phyloP scores from a whole-genome alignment of 768 basidiomycete genomes.

The Mycena chlorophos region DNA sequence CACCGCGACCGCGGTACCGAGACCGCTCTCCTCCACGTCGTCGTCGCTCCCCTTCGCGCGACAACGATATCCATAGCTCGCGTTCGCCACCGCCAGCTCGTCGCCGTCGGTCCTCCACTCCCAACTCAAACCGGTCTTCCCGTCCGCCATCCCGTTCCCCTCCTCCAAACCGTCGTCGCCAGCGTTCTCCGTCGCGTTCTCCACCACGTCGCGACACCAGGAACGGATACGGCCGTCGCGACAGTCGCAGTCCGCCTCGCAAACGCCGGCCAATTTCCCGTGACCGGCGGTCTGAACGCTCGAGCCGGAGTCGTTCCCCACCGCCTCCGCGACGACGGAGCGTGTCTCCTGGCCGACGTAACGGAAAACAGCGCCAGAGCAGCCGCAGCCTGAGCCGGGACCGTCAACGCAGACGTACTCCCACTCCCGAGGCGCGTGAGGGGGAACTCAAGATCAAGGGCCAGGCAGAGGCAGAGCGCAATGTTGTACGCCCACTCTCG shows the following conservation, averaged over 20 bases:
- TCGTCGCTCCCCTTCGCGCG: conserved; percentile 42
- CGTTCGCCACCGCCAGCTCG: conserved; percentile 30
- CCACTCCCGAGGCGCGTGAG: conserved; percentile 14
- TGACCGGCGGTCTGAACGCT: conserved; percentile 21
- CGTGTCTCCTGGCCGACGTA: conserved; percentile 35
- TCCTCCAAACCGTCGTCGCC: conserved; percentile 36
- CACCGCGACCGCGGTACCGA: conserved; percentile 35
- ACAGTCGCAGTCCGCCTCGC: conserved; percentile 60
- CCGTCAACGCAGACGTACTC: conserved; percentile 19
- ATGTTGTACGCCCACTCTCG: conserved; percentile 35
- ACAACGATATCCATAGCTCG: conserved; percentile 35
- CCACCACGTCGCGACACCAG: conserved; percentile 44
- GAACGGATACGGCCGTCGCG: conserved; percentile 29
- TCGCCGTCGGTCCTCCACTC: conserved; percentile 28
- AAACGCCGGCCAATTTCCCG: conserved; percentile 45
- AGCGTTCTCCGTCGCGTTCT: conserved; percentile 51
- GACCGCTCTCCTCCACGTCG: conserved; percentile 45
- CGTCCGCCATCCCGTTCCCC: conserved; percentile 28
- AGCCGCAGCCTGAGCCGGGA: conserved; percentile 32
- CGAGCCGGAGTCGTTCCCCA: conserved; percentile 44
- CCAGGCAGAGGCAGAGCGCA: conserved; percentile 58
- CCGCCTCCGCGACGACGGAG: conserved; percentile 49
- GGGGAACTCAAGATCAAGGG: conserved; percentile 74
- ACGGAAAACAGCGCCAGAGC: conserved; percentile 19
- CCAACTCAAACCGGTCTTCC: conserved; percentile 22